phyloP scores from a whole-genome alignment of 371 early-diverging fungal species.

The Syncephalastrum racemosum region DNA sequence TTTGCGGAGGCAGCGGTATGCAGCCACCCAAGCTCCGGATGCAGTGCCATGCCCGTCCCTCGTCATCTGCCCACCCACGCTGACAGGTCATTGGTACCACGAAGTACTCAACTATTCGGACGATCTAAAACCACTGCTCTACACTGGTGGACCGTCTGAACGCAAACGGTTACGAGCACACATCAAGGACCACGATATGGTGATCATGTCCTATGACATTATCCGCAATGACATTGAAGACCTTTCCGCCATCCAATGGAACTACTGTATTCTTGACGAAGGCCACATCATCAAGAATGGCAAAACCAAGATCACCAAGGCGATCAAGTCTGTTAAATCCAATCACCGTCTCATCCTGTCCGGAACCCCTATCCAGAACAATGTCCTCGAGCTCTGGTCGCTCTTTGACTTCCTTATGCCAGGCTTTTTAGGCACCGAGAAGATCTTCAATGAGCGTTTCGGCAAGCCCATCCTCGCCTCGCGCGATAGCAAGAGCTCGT shows the following conservation, averaged over 20 bases:
- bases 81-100: slow-evolving; percentile 98
- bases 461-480: slow-evolving; percentile 90
- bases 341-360: slow-evolving; percentile 93
- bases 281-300: slow-evolving; percentile 99
- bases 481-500: slow-evolving; percentile 85
- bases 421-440: slow-evolving; percentile 92
- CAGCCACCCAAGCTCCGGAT: slow-evolving; percentile 66
- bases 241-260: slow-evolving; percentile 75
- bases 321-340: slow-evolving; percentile 82
- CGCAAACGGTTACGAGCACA: slow-evolving; percentile 61
- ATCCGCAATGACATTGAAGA: slow-evolving; percentile 94
- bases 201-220: slow-evolving; percentile 97
- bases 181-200: slow-evolving; percentile 67
- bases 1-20: slow-evolving; percentile 60
- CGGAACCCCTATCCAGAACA: slow-evolving; percentile 98
- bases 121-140: slow-evolving; percentile 78
- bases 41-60: slow-evolving; percentile 76
- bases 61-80: slow-evolving; percentile 96
- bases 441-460: slow-evolving; percentile 84
- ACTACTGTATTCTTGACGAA: slow-evolving; percentile 99
- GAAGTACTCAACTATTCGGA: slow-evolving; percentile 89
- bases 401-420: slow-evolving; percentile 99
- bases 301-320: slow-evolving; percentile 90
- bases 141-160: slow-evolving; percentile 82
- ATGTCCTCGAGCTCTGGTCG: slow-evolving; percentile 97